Evolutionary conservation across 345 rosid species (phyloP).

Genomic region (Tarenaya hassleriana): DNA sequence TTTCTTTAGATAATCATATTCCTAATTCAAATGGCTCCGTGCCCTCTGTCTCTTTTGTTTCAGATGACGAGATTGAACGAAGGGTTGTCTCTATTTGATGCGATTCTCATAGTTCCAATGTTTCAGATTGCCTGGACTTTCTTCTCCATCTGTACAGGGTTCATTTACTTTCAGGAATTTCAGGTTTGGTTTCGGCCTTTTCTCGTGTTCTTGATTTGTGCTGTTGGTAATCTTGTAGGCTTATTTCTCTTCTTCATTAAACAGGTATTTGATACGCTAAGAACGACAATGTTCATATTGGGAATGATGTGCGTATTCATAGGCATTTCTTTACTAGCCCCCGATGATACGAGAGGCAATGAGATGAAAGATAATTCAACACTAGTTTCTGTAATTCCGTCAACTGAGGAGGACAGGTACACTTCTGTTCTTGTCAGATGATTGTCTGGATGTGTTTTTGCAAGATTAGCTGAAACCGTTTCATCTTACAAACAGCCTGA

Average conservation of each 20-base stretch:
- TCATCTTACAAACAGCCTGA: constrained; percentile 39
- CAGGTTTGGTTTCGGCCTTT: constrained; percentile 55
- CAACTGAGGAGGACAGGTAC: constrained; percentile 74
- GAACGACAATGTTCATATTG: constrained; percentile 91
- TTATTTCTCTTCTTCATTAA: constrained; percentile 9
- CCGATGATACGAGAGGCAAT: constrained; percentile 81
- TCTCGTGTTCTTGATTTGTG: too few species aligned
- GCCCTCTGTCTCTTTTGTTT: constrained; percentile 9
- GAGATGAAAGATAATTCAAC: constrained; percentile 65
- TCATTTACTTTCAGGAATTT: constrained; percentile 94
- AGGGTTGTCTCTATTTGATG: constrained; percentile 86
- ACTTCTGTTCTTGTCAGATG: neutral
- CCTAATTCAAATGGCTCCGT: constrained; percentile 3
- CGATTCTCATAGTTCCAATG: constrained; percentile 98
- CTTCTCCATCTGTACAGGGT: constrained; percentile 98
- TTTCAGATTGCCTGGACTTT: constrained; percentile 99
- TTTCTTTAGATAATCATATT: constrained; percentile 10
- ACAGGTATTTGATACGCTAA: constrained; percentile 81
- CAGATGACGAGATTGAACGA: constrained; percentile 98
- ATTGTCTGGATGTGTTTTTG: neutral
- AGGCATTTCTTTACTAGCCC: constrained; percentile 90
- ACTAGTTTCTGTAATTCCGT: constrained; percentile 37
- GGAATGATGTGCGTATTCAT: constrained; percentile 84
- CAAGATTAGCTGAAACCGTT: constrained; percentile 1
- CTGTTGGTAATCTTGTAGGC: neutral